Evolutionary conservation across 805 yeast species (phyloP), one percentile per base, ranked within the genome.

Genomic region (Torulaspora maleeae): DNA sequence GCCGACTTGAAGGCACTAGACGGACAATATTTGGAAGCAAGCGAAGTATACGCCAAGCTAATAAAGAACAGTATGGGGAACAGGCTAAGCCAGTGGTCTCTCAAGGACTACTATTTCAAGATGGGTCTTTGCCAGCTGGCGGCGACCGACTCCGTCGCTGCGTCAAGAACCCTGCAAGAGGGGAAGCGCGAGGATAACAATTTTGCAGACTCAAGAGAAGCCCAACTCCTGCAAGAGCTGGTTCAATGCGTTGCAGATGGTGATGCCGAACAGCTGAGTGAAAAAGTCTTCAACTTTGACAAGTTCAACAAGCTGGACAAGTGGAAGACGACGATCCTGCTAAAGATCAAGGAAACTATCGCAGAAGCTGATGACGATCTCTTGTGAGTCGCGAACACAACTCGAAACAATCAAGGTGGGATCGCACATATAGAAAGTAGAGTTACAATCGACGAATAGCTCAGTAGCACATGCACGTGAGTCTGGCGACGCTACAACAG

Each of bases 41-140:
- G 87, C 36, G 82, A 79, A 44, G 75, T 79, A 40, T 93, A 83
- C 61, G 93, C 88, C 59, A 74, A 75, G 48, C 80, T 93, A 27
- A 93, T 91, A 27, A 79, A 82, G 61, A 83, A 79, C 54, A 79
- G 87, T 57, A 61, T 86, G 43, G 83, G 82, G 51, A 88, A 83
- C 65, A 79, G 77, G 53, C 71, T 89, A 50, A 78, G 91, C 33
- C 84, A 81, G 68, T 93, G 97, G 97, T 82, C 88, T 41, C 73
- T 93, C 60, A 93, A 93, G 66, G 99, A 93, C 46, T 88, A 91
- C 65, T 89, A 86, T 58, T 72, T 87, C 60, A 89, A 89, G 71
- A 81, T 86, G 43, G 81, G 86, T 22, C 72, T 93, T 45, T 87
- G 96, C 63, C 78, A 83, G 42, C 72, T 93, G 53, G 95, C 97